Percentiles rank a stretch among this genome's conserved stretches.
Conservation (phyloP, 495 filamentous ascomycete genomes). For the Evernia prunastri region DNA sequence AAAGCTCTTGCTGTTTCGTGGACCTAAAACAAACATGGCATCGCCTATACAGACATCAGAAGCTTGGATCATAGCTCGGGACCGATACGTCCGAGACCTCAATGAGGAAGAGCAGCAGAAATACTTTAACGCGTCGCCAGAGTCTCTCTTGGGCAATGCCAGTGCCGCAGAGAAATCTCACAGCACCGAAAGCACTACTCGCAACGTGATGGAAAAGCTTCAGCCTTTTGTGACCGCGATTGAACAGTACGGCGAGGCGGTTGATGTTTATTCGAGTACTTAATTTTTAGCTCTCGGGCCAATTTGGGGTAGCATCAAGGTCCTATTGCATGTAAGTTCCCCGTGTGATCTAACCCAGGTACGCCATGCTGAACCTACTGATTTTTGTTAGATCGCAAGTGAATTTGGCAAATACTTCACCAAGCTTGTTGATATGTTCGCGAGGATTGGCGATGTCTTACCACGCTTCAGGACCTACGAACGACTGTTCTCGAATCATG, state of each 20-base stretch:
- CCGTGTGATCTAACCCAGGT: background rate
- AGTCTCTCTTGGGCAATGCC: conserved; percentile 31
- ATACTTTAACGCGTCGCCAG: conserved; percentile 23
- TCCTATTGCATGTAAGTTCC: conserved; percentile 32
- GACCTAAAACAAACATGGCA: background rate
- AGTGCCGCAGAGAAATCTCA: conserved; percentile 30
- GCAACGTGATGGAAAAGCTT: conserved; percentile 27
- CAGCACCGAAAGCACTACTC: conserved; percentile 26
- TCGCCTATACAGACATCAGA: background rate
- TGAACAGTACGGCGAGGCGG: conserved; percentile 35
- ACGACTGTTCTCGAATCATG: conserved; percentile 31
- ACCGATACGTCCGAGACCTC: conserved; percentile 32
- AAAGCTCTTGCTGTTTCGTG: background rate
- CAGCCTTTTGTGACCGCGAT: conserved; percentile 33
- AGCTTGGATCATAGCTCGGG: conserved; percentile 30
- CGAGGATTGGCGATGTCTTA: conserved; percentile 36
- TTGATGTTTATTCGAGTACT: conserved; percentile 35
- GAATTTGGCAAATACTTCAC: conserved; percentile 35
- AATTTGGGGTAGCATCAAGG: conserved; percentile 39
- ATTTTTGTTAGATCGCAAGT: conserved; percentile 24
- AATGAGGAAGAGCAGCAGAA: conserved; percentile 25
- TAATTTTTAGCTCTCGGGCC: conserved; percentile 33
- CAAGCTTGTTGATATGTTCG: conserved; percentile 36
- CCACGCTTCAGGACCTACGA: conserved; percentile 35
- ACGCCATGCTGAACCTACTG: background rate